Percentiles rank a stretch among this genome's conserved stretches.
phyloP scores from a whole-genome alignment of 352 stramenopile genomes.

The Phytophthora ohioensis region DNA sequence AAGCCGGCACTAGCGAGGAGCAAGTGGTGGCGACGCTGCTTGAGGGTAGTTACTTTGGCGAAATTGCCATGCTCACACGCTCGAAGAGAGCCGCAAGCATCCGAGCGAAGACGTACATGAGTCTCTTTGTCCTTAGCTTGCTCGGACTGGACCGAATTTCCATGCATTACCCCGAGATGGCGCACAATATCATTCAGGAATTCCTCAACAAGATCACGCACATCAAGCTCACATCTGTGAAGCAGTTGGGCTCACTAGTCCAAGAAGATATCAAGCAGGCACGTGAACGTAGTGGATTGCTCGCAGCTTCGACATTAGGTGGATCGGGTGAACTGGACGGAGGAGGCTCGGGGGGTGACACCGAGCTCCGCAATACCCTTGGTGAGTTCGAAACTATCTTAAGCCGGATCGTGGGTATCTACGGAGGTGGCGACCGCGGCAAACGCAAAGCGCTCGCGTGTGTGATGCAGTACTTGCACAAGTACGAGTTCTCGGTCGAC shows the following conservation, averaged over 20 bases:
- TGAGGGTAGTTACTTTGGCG: constrained; percentile 83
- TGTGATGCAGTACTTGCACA: constrained; percentile 82
- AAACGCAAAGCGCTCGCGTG: constrained; percentile 77
- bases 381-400: constrained; percentile 67
- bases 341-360: constrained; percentile 12
- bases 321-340: constrained; percentile 1
- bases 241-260: constrained; percentile 42
- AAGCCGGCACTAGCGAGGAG: constrained; percentile 61
- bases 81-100: constrained; percentile 85
- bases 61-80: constrained; percentile 84
- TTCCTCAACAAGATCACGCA: constrained; percentile 86
- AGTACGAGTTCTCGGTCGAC: constrained; percentile 86
- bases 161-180: constrained; percentile 84
- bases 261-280: constrained; percentile 48
- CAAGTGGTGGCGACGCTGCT: constrained; percentile 67
- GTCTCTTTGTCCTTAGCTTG: constrained; percentile 79
- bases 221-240: constrained; percentile 71
- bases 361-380: constrained; percentile 62
- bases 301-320: constrained; percentile 24
- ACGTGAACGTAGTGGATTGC: constrained; percentile 41
- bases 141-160: constrained; percentile 77
- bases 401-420: constrained; percentile 64
- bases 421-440: constrained; percentile 71
- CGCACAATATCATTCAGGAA: constrained; percentile 74
- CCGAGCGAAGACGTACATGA: constrained; percentile 83